Percentiles rank a stretch among this genome's conserved stretches.
Conservation (phyloP, 1,284 basidiomycete genomes). For the Boletellus deceptivus region DNA sequence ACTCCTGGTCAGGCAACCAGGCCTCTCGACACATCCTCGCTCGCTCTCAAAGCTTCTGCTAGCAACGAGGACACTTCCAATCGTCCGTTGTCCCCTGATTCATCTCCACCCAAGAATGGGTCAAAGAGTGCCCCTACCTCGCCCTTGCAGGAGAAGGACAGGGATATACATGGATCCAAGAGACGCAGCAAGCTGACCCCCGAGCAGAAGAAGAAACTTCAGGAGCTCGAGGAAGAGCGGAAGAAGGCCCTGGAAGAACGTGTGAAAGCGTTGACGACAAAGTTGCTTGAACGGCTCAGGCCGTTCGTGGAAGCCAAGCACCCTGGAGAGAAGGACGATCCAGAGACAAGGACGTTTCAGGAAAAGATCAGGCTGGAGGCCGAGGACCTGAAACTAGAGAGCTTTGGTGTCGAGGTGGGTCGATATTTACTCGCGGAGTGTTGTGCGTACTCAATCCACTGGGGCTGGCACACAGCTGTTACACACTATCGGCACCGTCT, state of each 20-base stretch:
- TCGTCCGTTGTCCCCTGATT: constrained; percentile 13
- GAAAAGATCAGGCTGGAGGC: constrained; percentile 82
- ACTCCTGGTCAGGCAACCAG: constrained; percentile 2
- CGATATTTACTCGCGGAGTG: background rate
- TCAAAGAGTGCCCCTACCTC: constrained; percentile 28
- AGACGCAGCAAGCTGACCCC: constrained; percentile 68
- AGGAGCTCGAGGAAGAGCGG: constrained; percentile 77
- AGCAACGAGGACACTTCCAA: constrained; percentile 21
- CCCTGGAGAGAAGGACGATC: constrained; percentile 84
- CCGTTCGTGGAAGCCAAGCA: constrained; percentile 88
- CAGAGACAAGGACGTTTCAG: constrained; percentile 80
- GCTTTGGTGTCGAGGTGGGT: constrained; percentile 92
- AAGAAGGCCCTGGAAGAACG: constrained; percentile 78
- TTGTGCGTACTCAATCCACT: constrained; percentile 6
- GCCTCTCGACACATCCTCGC: constrained; percentile 13
- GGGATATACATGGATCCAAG: constrained; percentile 27
- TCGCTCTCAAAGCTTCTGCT: constrained; percentile 20
- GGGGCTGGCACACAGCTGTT: constrained; percentile 49
- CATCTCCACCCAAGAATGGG: constrained; percentile 21
- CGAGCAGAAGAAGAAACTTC: constrained; percentile 83
- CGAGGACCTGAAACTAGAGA: constrained; percentile 96
- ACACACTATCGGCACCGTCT: constrained; percentile 86
- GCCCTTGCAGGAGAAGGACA: constrained; percentile 34
- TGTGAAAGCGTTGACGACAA: constrained; percentile 68
- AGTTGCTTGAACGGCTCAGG: constrained; percentile 80